phyloP scores from a whole-genome alignment of 305 asterid species.

The Solanum hybrid region DNA sequence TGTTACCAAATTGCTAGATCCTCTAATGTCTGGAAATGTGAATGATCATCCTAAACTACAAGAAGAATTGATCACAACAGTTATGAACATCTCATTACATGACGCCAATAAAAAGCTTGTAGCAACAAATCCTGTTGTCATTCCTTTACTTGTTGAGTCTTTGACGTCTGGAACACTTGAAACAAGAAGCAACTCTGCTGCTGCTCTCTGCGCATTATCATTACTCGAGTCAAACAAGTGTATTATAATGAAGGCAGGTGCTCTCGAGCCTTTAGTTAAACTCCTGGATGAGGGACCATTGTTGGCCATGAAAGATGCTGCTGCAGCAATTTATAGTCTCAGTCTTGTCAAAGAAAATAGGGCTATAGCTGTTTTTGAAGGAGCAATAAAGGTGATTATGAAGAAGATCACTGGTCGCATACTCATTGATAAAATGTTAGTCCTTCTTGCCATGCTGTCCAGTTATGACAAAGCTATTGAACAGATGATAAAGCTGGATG shows the following conservation, averaged over 20 bases:
- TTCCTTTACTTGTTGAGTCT: slow-evolving; percentile 27
- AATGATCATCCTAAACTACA: slow-evolving; percentile 21
- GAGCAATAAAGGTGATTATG: slow-evolving; percentile 28
- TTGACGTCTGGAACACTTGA: slow-evolving; percentile 19
- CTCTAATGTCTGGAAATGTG: slow-evolving; percentile 10
- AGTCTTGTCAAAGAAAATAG: slow-evolving; percentile 34
- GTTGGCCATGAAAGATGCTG: slow-evolving; percentile 30
- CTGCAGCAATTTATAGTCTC: slow-evolving; percentile 31
- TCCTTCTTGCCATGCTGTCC: slow-evolving; percentile 29
- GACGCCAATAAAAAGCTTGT: slow-evolving; percentile 27
- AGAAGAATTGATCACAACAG: slow-evolving; percentile 27
- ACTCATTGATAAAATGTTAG: slow-evolving; percentile 30
- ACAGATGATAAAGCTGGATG: slow-evolving; percentile 37
- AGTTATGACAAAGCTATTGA: slow-evolving; percentile 30
- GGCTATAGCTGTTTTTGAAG: slow-evolving; percentile 30
- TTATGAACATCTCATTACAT: slow-evolving; percentile 32
- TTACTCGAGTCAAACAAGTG: slow-evolving; percentile 28
- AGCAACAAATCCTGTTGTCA: slow-evolving; percentile 14
- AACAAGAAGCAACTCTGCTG: slow-evolving; percentile 44
- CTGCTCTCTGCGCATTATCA: slow-evolving; percentile 29
- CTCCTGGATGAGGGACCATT: slow-evolving; percentile 34
- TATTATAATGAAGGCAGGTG: slow-evolving; percentile 29
- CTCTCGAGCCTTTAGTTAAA: slow-evolving; percentile 28
- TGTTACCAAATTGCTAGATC: slow-evolving; percentile 22
- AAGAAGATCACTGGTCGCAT: slow-evolving; percentile 24